Conservation (phyloP, 768 basidiomycete species). For the Suillus cothurnatus region DNA sequence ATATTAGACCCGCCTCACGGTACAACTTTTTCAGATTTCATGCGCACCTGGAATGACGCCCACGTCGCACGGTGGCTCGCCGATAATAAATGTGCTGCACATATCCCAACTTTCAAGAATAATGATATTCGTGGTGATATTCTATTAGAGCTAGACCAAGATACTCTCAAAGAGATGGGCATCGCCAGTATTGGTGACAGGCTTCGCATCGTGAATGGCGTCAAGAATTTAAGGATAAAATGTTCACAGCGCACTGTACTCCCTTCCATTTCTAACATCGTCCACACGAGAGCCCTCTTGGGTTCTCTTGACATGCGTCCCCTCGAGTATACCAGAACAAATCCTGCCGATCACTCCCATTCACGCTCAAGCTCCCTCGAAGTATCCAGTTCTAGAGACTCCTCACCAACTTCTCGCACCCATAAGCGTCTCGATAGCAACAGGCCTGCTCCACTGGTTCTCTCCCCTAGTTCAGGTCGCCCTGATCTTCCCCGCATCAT, state of each 20-base stretch:
- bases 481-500: constrained; percentile 74
- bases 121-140: constrained; percentile 95
- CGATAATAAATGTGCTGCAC: constrained; percentile 72
- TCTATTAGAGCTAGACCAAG: constrained; percentile 87
- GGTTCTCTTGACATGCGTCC: constrained; percentile 7
- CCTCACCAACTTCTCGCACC: constrained; percentile 33
- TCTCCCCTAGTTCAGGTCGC: constrained; percentile 54
- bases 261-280: not conserved
- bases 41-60: constrained; percentile 70
- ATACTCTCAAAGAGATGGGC: constrained; percentile 87
- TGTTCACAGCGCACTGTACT: constrained; percentile 36
- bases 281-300: constrained; percentile 3
- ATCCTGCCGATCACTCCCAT: constrained; percentile 15
- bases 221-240: constrained; percentile 73
- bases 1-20: constrained; percentile 61
- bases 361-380: constrained; percentile 29
- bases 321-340: constrained; percentile 13
- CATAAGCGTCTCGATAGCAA: constrained; percentile 57
- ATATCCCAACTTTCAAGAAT: constrained; percentile 67
- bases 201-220: constrained; percentile 81
- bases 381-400: constrained; percentile 11
- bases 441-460: constrained; percentile 81
- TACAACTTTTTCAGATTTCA: constrained; percentile 59
- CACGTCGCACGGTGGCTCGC: constrained; percentile 79
- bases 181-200: constrained; percentile 89